Evolutionary conservation across 257 asterid species (phyloP), one percentile per base, ranked within the genome.

Genomic region (Penstemon newberryi): DNA sequence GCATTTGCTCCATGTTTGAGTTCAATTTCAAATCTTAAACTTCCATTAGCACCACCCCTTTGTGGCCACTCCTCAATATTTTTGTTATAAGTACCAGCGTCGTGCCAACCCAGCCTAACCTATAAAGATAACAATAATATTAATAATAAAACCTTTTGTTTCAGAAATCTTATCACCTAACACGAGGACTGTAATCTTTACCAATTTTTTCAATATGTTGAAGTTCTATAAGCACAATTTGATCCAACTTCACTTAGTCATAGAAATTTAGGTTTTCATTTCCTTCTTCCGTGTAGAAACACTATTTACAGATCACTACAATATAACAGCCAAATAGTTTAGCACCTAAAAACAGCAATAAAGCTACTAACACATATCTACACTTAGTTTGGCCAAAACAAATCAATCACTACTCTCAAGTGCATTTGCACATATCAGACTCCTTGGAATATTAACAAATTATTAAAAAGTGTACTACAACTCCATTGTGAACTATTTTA

Each of bases 51-150:
- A 71, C 99, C 99, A 67, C 99, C 99, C 73, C 96, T 77, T 70
- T 70, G 79, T 58, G 97, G 99, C 96, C 96, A 94, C 61, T 94
- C 99, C 78, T 77, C 85, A 71, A 94, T 89, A 68, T 83, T 84
- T 83, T 89, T 87, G 82, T 94, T 87, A 69, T 89, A 91, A 38
- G 99, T 94, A 77, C 99, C 97, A 39, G 99, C 89, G 83, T 94
- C 99, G 80, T 94, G 99, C 99, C 99, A 94, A 43, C 97, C 99
- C 70, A 91, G 73, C 36, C 99, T 97, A 60, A 94, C 95, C 99
- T 90, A 73, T 70, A 38, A 55, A 55, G 25, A 45, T 40, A 55
- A 55, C 56, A 70, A 74, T 45, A 73, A 47, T 6, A 37, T 6
- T 37, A 51, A 18, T 8, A 46, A 41, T 5, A 51, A 0, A 42